These are phyloP conservation scores for Colletotrichum sojae DNA, from an alignment of 2,329 filamentous ascomycete species.

Conservation along the genomic window DNA sequence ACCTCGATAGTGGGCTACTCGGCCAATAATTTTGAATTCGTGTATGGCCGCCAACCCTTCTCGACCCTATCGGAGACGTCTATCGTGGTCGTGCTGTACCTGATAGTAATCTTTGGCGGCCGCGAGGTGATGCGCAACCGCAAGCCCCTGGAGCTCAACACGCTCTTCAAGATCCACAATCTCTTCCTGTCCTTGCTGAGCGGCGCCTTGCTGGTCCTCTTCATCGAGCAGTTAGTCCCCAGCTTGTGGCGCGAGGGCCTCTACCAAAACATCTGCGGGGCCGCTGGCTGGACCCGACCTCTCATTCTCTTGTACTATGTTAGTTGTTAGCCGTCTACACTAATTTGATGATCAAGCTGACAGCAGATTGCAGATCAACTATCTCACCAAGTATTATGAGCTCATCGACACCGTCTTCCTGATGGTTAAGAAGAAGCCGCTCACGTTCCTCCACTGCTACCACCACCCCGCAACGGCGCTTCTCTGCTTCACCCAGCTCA, in stretches of 20 bases:
- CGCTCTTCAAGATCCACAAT: slow-evolving; percentile 90
- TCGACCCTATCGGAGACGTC: slow-evolving; percentile 82
- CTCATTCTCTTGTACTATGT: slow-evolving; percentile 92
- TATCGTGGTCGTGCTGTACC: slow-evolving; percentile 82
- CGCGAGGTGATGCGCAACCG: slow-evolving; percentile 86
- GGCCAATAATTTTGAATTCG: slow-evolving; percentile 83
- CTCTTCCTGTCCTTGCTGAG: slow-evolving; percentile 86
- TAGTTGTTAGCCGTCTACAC: slow-evolving; percentile 51
- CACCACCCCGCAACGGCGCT: slow-evolving; percentile 91
- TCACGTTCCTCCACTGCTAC: slow-evolving; percentile 95
- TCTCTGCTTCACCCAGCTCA: slow-evolving; percentile 90
- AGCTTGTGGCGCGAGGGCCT: slow-evolving; percentile 80
- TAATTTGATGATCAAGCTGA: slow-evolving; percentile 19
- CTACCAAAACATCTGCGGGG: slow-evolving; percentile 84
- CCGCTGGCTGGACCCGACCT: slow-evolving; percentile 84
- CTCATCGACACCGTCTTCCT: slow-evolving; percentile 90
- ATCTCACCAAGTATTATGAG: slow-evolving; percentile 92
- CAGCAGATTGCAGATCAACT: slow-evolving; percentile 78
- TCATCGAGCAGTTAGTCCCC: slow-evolving; percentile 85
- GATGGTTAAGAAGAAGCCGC: slow-evolving; percentile 94
- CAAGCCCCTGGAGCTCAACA: slow-evolving; percentile 81
- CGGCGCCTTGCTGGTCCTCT: slow-evolving; percentile 78
- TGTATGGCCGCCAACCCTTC: slow-evolving; percentile 80
- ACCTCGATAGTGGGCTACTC: slow-evolving; percentile 79
- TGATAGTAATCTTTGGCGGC: slow-evolving; percentile 86